Base-by-base conservation (phyloP, 192 early-diverging fungal species). In the Diversispora epigaea region DNA sequence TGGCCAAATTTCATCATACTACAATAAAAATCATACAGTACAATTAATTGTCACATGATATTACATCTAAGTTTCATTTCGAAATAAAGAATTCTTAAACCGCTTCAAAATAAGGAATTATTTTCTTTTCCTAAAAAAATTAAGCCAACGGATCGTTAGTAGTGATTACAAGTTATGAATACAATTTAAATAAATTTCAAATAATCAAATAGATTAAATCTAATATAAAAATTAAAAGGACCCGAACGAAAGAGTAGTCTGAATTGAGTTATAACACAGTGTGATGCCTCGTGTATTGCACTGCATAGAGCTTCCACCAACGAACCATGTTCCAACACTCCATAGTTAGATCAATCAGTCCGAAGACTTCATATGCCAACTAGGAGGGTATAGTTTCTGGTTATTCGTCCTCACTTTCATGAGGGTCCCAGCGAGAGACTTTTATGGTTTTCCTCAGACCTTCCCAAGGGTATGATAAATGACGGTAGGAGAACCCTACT, bases 161-260 rank as follows among this genome's bases (percentile, higher is more conserved):
- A 32, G 25, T 32, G 25, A 32, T 1, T 32, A 32, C 25, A 1
- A 32, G 25, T 32, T 32, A 32, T 32, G 25, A 32, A 32, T 32
- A 32, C 25, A 32, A 32, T 32, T 32, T 32, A 32, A 32, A 32
- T 32, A 32, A 32, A 32, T 32, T 32, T 32, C 25, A 54, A 14
- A 54, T 54, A 17, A 54, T 12, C 10, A 54, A 54, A n/a, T n/a
- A n/a, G n/a, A n/a, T n/a, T n/a, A n/a, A n/a, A 54, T 54, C 50
- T 17, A 17, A 54, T 54, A 54, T 50, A 50, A 12, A 14, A 50
- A 12, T 8, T 6, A 12, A 17, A 54, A 54, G 50, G 39, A 62
- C 72, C 72, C 72, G 72, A 74, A 74, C 72, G 57, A 60, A 77
- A 77, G 78, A 79, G 73, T 79, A 79, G 78, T 79, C 78, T 79